Conservation (phyloP, 2,329 filamentous ascomycete species). For the Torrubiellomyces zombiae region DNA sequence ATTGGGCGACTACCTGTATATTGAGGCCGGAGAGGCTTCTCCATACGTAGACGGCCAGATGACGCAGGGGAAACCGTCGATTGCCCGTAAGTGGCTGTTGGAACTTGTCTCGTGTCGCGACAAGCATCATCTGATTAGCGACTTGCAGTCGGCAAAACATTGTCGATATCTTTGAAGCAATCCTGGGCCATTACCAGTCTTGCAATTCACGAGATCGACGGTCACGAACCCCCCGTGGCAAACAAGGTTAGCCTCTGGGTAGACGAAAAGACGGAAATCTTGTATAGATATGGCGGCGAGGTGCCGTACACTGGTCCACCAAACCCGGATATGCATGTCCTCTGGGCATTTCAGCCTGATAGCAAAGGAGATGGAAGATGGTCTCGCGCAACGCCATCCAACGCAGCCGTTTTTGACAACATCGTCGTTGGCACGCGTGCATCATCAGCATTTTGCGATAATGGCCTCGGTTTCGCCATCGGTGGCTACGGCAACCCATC, state of each 20-base stretch:
- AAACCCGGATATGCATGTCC: slow-evolving; percentile 5
- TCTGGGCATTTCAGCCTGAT: slow-evolving; percentile 17
- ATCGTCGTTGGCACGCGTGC: slow-evolving; percentile 15
- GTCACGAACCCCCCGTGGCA: slow-evolving; percentile 12
- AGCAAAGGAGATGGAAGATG: slow-evolving; percentile 17
- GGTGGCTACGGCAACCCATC: slow-evolving; percentile 12
- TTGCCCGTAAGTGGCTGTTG: slow-evolving; percentile 4
- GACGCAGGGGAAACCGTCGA: slow-evolving; percentile 1
- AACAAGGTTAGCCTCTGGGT: slow-evolving; percentile 16
- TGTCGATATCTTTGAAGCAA: slow-evolving; percentile 16
- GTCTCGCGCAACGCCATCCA: slow-evolving; percentile 11
- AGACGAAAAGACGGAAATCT: slow-evolving; percentile 10
- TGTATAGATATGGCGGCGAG: slow-evolving; percentile 20
- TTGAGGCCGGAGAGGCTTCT: slow-evolving; percentile 19
- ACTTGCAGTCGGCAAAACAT: slow-evolving; percentile 14
- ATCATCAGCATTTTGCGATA: slow-evolving; percentile 10
- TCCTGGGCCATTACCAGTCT: slow-evolving; percentile 19
- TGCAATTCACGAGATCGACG: slow-evolving; percentile 11
- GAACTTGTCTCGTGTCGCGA: neutral
- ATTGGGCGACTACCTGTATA: slow-evolving; percentile 20
- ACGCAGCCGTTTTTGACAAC: slow-evolving; percentile 16
- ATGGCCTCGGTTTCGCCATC: slow-evolving; percentile 13
- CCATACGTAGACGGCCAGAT: slow-evolving; percentile 10
- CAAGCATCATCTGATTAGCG: slow-evolving; percentile 1
- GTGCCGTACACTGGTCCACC: slow-evolving; percentile 4